These are phyloP conservation scores for Puccinia polysora DNA, from an alignment of 1,284 basidiomycete species.

Conservation along the genomic window DNA sequence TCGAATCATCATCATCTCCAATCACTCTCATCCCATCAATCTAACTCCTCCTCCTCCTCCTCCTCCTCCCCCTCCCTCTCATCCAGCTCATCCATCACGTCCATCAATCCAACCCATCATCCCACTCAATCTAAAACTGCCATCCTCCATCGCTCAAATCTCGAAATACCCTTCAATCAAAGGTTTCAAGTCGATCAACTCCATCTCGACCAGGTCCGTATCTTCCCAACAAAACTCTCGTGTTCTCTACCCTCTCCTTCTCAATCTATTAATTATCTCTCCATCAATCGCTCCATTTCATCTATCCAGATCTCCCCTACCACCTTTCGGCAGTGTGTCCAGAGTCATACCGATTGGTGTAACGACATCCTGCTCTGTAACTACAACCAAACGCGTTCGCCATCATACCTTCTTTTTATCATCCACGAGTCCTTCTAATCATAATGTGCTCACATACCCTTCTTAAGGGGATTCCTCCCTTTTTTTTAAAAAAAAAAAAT, in stretches of 20 bases:
- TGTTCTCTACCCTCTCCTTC: not conserved
- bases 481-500: constrained; percentile 2
- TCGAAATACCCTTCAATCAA: no score
- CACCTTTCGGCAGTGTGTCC: constrained; percentile 53
- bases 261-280: not conserved
- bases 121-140: no score
- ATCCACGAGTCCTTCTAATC: not conserved
- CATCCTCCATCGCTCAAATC: no score
- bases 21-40: not conserved
- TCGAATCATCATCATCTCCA: not conserved
- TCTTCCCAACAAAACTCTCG: no score
- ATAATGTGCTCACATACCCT: not conserved
- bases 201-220: constrained; percentile 8
- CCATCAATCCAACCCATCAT: not conserved
- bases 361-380: constrained; percentile 92
- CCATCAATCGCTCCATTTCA: not conserved
- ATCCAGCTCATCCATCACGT: not conserved
- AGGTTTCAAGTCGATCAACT: constrained; percentile 26
- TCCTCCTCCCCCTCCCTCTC: not conserved
- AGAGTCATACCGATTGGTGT: constrained; percentile 74
- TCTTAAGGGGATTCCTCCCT: no score
- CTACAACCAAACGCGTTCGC: constrained; percentile 75
- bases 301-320: constrained; percentile 47
- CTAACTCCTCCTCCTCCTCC: not conserved
- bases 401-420: not conserved